Percentiles rank a stretch among this genome's conserved stretches.
phyloP scores from a whole-genome alignment of 345 rosid species.

The Lenwebbia sp. region DNA sequence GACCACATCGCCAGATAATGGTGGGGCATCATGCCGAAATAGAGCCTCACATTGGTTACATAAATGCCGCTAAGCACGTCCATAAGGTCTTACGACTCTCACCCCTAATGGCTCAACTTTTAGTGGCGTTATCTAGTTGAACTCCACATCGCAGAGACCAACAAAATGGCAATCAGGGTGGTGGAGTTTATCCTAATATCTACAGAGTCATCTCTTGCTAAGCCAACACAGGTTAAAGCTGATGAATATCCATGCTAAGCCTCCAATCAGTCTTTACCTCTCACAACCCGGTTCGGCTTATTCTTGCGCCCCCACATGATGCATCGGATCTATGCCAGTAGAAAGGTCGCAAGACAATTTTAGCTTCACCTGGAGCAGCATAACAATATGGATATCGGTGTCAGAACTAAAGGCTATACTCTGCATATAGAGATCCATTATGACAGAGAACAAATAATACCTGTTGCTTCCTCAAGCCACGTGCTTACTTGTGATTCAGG shows the following conservation, averaged over 20 bases:
- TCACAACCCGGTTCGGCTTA: not conserved
- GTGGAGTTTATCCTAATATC: not conserved
- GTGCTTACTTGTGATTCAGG: not conserved
- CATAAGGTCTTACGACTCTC: not conserved
- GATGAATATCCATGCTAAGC: not conserved
- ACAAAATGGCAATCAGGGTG: not conserved
- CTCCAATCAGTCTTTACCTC: not conserved
- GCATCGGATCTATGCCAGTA: not conserved
- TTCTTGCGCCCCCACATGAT: not conserved
- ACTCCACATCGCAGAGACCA: not conserved
- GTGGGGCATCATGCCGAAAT: not conserved
- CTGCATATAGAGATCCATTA: not conserved
- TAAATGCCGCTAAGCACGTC: not conserved
- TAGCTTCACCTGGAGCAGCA: not conserved
- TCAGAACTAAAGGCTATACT: not conserved
- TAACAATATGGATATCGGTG: not conserved
- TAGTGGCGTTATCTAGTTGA: not conserved
- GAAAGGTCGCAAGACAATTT: not conserved
- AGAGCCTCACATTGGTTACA: not conserved
- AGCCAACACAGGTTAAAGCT: not conserved
- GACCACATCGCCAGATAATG: rapidly evolving
- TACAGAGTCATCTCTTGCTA: not conserved
- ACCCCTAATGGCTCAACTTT: not conserved
- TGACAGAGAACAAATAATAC: not conserved
- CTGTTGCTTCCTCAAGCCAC: not conserved